Evolutionary conservation across 176 grass and related monocot genomes (phyloP), one percentile per base, ranked within the genome.

Genomic region (Dactylis glomerata): DNA sequence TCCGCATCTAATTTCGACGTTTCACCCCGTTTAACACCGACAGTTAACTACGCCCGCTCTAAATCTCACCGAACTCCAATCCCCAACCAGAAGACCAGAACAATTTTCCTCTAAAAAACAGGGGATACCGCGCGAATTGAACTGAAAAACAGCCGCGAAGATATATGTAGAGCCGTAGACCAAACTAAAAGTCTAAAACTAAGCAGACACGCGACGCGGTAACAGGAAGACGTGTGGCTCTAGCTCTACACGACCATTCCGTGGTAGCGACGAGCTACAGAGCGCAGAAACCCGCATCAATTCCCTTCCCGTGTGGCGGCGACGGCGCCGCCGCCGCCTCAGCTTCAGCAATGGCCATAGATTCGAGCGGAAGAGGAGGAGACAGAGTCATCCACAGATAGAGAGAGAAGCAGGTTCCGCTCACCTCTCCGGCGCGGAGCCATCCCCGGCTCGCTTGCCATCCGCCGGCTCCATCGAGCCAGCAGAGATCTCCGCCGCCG

Each of bases 371-470:
- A 26, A 13, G 14, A 34, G 24, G n/a, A n/a, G 5, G 3, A 61
- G 13, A 3, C 0, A 52, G 30, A 20, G 12, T 22, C 11, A 27
- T 41, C 40, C 40, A 41, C 4, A 50, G 13, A 17, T 3, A 27
- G 54, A 8, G 34, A 17, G 22, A 12, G 61, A 49, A 8, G 8
- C 14, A 1, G 44, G 46, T 8, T 16, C 38, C 49, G 65, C 84
- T 86, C 27, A 90, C 88, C 84, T 90, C 66, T 66, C 34, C 44
- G 54, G 83, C 45, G 11, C 83, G 73, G 88, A 82, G 79, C 78
- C 55, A 5, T 57, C 88, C 11, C 22, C 88, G 34, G 10, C 28
- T 10, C 70, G 70, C 73, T 51, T 58, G 56, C 41, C 65, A 7
- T 73, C 83, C 8, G 65, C 88, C 2, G 38, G 55, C 73, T 90